A percentile compares a stretch with the other conserved stretches of the same genome.
phyloP scores from a whole-genome alignment of 257 asterid species.

The Nemophila menziesii region DNA sequence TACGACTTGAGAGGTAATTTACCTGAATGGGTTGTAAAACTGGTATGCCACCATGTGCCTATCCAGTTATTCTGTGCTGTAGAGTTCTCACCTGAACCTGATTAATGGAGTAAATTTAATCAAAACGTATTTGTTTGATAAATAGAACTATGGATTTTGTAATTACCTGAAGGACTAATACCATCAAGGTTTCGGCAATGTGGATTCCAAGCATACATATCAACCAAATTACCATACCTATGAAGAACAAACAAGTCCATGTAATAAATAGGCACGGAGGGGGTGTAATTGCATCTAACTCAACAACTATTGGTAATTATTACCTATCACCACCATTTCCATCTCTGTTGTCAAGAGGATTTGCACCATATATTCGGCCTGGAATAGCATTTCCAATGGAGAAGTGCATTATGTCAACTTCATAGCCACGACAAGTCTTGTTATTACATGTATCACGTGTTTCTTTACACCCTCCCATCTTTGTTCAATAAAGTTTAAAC shows the following conservation, averaged over 20 bases:
- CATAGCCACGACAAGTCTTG: constrained; percentile 60
- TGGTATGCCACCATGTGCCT: constrained; percentile 96
- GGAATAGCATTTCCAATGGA: constrained; percentile 79
- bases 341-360: constrained; percentile 26
- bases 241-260: constrained; percentile 10
- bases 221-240: constrained; percentile 59
- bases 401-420: constrained; percentile 90
- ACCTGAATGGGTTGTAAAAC: constrained; percentile 60
- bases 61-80: constrained; percentile 54
- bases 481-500: constrained; percentile 11
- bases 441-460: constrained; percentile 49
- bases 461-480: constrained; percentile 95
- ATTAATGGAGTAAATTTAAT: neutral
- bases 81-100: constrained; percentile 46
- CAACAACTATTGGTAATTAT: neutral
- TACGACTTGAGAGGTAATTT: constrained; percentile 12
- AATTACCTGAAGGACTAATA: constrained; percentile 46
- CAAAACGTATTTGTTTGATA: too few species aligned
- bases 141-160: neutral
- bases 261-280: neutral
- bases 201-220: constrained; percentile 76
- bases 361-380: constrained; percentile 68
- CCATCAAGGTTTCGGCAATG: constrained; percentile 57
- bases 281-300: neutral
- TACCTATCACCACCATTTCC: constrained; percentile 54